A percentile compares a stretch with the other conserved stretches of the same genome.
Conservation (phyloP, 1,139 yeast species). For the Lodderomyces orthopsilosis region DNA sequence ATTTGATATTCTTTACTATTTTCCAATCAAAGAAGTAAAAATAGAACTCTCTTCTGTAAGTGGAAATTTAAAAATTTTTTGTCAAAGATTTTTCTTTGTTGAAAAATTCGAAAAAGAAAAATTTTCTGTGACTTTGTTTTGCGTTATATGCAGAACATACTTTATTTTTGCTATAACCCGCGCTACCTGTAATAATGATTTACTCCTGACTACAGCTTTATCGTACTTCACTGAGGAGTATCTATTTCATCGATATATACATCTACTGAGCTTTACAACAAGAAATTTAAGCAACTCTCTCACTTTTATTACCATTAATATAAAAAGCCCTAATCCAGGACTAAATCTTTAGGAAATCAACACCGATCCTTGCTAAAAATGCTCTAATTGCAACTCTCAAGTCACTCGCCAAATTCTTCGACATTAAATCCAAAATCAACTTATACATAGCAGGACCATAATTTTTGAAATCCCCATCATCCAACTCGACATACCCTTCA, state of each 20-base stretch:
- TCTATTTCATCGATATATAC: too few relatives aligned
- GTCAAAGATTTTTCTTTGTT: not conserved
- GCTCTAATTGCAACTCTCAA: conserved; percentile 64
- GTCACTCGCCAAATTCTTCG: conserved; percentile 68
- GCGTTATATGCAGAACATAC: conserved; percentile 3
- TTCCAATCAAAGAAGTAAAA: not conserved
- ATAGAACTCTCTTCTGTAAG: conserved; percentile 9
- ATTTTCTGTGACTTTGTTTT: conserved; percentile 1
- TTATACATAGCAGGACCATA: conserved; percentile 68
- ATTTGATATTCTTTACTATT: conserved; percentile 5
- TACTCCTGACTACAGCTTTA: too few relatives aligned
- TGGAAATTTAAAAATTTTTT: conserved; percentile 7
- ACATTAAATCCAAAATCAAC: conserved; percentile 62
- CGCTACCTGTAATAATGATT: not conserved
- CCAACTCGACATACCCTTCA: conserved; percentile 77
- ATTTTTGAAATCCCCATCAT: conserved; percentile 66
- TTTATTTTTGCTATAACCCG: not conserved
- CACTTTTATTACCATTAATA: too few relatives aligned
- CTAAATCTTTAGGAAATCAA: conserved; percentile 38
- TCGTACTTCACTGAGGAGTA: too few relatives aligned
- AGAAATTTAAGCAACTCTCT: too few relatives aligned
- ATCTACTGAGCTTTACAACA: too few relatives aligned
- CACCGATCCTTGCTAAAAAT: conserved; percentile 72
- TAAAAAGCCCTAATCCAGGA: conserved; percentile 2
- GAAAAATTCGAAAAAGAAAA: conserved; percentile 4